phyloP scores from a whole-genome alignment of 176 grass and related monocot species.

The Eragrostis curvula region DNA sequence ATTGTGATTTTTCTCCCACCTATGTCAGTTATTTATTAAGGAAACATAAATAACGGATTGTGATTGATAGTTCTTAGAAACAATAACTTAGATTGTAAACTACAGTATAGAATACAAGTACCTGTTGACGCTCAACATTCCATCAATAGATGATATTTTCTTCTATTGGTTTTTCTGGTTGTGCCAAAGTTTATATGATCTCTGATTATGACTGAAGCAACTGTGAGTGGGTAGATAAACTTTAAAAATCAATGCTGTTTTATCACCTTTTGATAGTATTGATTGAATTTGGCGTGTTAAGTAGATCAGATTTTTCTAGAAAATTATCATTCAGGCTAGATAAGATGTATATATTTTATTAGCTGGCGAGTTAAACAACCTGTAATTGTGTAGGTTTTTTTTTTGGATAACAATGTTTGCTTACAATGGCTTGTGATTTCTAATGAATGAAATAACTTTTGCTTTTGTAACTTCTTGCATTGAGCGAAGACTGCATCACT shows the following conservation, averaged over 20 bases:
- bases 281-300: not conserved
- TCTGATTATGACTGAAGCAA: constrained; percentile 24
- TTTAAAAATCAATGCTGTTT: not conserved
- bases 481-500: not conserved
- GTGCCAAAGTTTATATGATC: not conserved
- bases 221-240: not conserved
- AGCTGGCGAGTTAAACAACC: not conserved
- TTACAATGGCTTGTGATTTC: not conserved
- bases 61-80: not conserved
- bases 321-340: constrained; percentile 5
- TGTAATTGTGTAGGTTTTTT: not conserved
- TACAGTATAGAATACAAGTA: not conserved
- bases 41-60: not conserved
- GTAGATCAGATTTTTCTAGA: constrained; percentile 15
- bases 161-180: not conserved
- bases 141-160: not conserved
- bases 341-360: not conserved
- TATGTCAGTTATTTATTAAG: not conserved
- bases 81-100: not conserved
- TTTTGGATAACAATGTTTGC: not conserved
- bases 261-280: constrained; percentile 4
- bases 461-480: not conserved
- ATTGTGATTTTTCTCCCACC: not conserved
- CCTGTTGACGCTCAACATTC: not conserved
- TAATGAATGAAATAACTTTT: not conserved